phyloP scores from a whole-genome alignment of 306 rosid genomes.

The Luffa acutangula region DNA sequence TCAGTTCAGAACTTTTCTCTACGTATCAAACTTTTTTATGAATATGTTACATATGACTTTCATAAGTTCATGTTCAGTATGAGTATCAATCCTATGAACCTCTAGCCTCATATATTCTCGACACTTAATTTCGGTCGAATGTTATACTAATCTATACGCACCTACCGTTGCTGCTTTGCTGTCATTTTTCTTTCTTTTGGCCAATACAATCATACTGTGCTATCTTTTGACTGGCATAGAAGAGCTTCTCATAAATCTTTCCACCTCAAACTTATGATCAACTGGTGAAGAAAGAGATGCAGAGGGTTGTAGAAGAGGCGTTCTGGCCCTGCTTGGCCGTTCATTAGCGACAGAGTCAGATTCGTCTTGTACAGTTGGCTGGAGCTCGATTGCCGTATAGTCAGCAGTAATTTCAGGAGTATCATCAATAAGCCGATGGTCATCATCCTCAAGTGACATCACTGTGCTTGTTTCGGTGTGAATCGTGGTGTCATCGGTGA shows the following conservation, averaged over 20 bases:
- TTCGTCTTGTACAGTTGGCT: conserved; percentile 22
- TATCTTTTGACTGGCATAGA: conserved; percentile 48
- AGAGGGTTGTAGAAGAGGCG: conserved; percentile 75
- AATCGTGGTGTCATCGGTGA: conserved; percentile 54
- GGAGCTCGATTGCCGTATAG: conserved; percentile 42
- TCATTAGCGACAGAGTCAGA: conserved; percentile 44
- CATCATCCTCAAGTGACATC: conserved; percentile 61
- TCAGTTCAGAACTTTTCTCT: background rate
- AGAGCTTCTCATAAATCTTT: conserved; percentile 38
- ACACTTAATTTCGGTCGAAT: background rate
- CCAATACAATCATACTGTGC: background rate
- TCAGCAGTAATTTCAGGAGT: conserved; percentile 9
- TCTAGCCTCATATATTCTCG: background rate
- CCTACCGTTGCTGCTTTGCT: background rate
- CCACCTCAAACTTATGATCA: conserved; percentile 18
- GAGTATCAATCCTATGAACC: background rate
- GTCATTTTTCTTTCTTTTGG: background rate
- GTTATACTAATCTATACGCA: background rate
- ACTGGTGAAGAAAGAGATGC: conserved; percentile 47
- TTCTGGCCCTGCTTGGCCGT: conserved; percentile 40
- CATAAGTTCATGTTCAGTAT: background rate
- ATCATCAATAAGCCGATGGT: conserved; percentile 31
- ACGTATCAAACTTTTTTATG: background rate
- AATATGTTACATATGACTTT: background rate
- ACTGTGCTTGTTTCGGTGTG: conserved; percentile 78